A percentile compares a stretch with the other conserved stretches of the same genome.
Conservation (phyloP, 441 rosid species). For the Francoa sonchifolia region DNA sequence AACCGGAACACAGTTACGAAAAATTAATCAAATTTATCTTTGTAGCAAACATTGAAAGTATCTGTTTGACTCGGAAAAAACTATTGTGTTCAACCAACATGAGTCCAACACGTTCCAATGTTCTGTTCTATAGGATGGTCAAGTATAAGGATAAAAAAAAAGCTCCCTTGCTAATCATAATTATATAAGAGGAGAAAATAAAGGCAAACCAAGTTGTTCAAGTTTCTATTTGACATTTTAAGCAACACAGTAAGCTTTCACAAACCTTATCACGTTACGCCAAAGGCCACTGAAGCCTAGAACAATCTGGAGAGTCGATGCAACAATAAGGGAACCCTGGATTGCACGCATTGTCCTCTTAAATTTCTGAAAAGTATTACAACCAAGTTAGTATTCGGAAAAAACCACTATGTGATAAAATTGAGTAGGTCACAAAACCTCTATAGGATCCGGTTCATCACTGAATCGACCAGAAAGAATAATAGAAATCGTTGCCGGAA, state of each 20-base stretch:
- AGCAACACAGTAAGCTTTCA: too few relatives aligned
- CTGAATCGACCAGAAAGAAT: constrained; percentile 80
- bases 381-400: too few relatives aligned
- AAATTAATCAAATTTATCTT: too few relatives aligned
- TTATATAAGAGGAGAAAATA: too few relatives aligned
- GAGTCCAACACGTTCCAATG: too few relatives aligned
- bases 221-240: constrained; percentile 9
- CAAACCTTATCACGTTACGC: constrained; percentile 82
- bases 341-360: constrained; percentile 77
- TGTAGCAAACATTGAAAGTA: too few relatives aligned
- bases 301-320: constrained; percentile 88
- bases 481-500: constrained; percentile 79
- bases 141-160: too few relatives aligned
- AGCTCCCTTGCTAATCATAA: not conserved
- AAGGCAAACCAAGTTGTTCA: too few relatives aligned
- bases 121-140: too few relatives aligned
- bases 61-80: too few relatives aligned
- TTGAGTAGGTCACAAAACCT: constrained; percentile 36
- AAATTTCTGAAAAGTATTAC: constrained; percentile 44
- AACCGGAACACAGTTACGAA: not conserved
- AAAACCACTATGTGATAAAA: too few relatives aligned
- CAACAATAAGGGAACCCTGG: constrained; percentile 85
- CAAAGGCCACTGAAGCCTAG: constrained; percentile 97
- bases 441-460: constrained; percentile 48
- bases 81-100: too few relatives aligned